Evolutionary conservation across 768 basidiomycete species (phyloP).

Genomic region (Boletus rubropictus): DNA sequence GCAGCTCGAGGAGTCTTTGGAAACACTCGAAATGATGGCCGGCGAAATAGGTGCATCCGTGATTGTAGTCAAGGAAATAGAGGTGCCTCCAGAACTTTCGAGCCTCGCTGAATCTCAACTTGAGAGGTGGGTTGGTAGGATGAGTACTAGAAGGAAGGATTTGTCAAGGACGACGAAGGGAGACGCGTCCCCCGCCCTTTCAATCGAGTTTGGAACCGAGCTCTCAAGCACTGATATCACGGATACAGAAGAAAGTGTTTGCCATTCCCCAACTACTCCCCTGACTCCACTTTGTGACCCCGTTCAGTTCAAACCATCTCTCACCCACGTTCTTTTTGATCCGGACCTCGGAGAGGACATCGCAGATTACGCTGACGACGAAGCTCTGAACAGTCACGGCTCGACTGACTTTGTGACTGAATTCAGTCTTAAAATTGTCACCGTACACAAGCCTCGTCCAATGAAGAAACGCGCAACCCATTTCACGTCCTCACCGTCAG

Average conservation of each 20-base stretch:
- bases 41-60: constrained; percentile 90
- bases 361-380: constrained; percentile 27
- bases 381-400: constrained; percentile 7
- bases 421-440: constrained; percentile 58
- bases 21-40: constrained; percentile 91
- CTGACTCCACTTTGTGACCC: constrained; percentile 2
- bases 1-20: constrained; percentile 76
- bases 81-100: constrained; percentile 54
- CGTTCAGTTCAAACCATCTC: background rate
- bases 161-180: constrained; percentile 15
- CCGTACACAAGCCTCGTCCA: constrained; percentile 72
- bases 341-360: constrained; percentile 39
- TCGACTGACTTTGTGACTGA: constrained; percentile 4
- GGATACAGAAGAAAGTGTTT: constrained; percentile 33
- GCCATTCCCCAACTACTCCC: constrained; percentile 5
- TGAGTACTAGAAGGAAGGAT: constrained; percentile 33
- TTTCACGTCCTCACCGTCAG: constrained; percentile 25
- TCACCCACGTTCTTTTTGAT: constrained; percentile 24
- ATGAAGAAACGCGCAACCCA: constrained; percentile 40
- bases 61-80: constrained; percentile 84
- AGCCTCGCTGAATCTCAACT: constrained; percentile 30
- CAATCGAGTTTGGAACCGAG: constrained; percentile 38
- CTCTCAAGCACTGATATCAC: constrained; percentile 33
- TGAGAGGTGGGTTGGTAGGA: constrained; percentile 34
- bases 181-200: constrained; percentile 32